Base-by-base conservation (phyloP, 1,284 basidiomycete genomes). In the Anthracocystis setariae region DNA sequence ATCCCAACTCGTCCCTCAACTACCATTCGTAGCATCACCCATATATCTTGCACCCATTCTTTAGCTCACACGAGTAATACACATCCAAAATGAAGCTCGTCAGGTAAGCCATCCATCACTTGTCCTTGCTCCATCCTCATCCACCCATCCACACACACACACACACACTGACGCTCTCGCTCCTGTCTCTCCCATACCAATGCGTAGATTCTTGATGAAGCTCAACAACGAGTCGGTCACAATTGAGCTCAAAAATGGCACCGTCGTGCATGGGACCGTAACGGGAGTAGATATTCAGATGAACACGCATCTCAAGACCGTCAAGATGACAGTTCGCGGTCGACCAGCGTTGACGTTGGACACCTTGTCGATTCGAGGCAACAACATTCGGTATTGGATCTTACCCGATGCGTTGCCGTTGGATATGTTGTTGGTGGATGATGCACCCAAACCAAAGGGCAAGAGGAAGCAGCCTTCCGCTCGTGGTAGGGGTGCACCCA, bases 201-300 rank as follows among this genome's bases (percentile, higher is more conserved):
- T n/a, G n/a, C n/a, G n/a, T n/a, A 95, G 93, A 84, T 95, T 97
- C 86, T 89, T 97, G 87, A 98, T 98, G 95, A 98, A 98, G 88
- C 86, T 98, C 85, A 96, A 97, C 88, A 98, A 98, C 84, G 95
- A 98, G 88, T 95, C 94, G 77, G 94, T 98, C 76, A 93, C 94
- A 73, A 90, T 98, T 84, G 94, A 98, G 86, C 88, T 98, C 80
- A 98, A 98, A 86, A 98, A 98, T 77, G 95, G 95, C 42, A 93
- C 93, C 1, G 86, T 94, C 57, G 90, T 98, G 25, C 92, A 96
- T 81, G 95, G 95, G 17, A 98, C 95, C 23, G 97, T 98, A 83
- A 97, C 94, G 32, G 94, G 79, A 38, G 82, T 84, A 9, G 83
- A 81, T 39, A 66, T 77, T 24, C 78, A 81, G 67, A 97, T 96